Base-by-base conservation (phyloP, 2,329 filamentous ascomycete species). In the Trichophyton rubrum region DNA sequence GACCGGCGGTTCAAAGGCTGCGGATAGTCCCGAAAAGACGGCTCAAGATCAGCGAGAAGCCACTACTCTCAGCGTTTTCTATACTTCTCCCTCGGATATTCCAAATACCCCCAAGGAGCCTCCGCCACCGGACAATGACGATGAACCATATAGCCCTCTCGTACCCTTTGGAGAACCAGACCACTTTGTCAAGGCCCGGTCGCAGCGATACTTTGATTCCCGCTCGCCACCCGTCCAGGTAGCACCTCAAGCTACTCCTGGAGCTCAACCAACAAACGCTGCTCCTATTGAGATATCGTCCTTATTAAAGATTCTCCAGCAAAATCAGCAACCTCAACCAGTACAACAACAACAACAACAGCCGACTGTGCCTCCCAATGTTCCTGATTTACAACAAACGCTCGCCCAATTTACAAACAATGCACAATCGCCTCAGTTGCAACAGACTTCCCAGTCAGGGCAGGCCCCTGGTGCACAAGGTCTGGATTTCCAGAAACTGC, bases 71-170 rank as follows among this genome's bases (percentile, higher is more conserved):
- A 78, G 79, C 74, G 75, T 75, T 1, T 74, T 78, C 62, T 77
- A 79, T 64, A 72, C 75, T 1, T 76, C 73, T 30, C 69, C 71
- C 55, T 71, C 72, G 3, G 78, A 80, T 63, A 70, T 79, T 55
- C 78, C 78, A 4, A 64, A 72, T 3, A 74, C 76, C 3, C 76
- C 78, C 5, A 78, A 77, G 62, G 78, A 80, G 59, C 76, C 77
- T 13, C 72, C 74, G 27, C 66, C 70, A 20, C 66, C 70, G 3
- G 66, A 64, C 11, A 69, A 69, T 41, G 68, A 69, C 3, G 73
- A 75, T 33, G 76, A 78, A 59, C 49, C 64, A 2, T 67, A 66
- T 15, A 57, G 68, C 1, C 68, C 68, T 15, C 68, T 70, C 53
- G 65, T 72, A 56, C 62, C 68, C 8, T 79, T 79, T 64, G 78